These are phyloP conservation scores for Cynanchum wilfordii DNA, from an alignment of 257 asterid genomes.

Conservation along the genomic window DNA sequence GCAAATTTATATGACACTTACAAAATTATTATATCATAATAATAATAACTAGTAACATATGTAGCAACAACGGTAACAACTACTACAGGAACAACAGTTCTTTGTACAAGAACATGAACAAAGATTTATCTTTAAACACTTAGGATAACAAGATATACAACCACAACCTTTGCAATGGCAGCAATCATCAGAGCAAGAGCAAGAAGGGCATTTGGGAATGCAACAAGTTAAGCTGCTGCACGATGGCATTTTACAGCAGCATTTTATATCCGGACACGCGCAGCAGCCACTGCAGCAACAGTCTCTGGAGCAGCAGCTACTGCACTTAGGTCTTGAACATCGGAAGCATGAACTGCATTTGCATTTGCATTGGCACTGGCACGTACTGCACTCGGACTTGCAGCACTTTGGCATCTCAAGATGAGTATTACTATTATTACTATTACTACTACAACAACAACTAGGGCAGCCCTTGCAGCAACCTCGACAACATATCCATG, in stretches of 20 bases:
- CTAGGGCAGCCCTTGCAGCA: conserved; percentile 37
- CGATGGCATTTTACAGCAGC: conserved; percentile 36
- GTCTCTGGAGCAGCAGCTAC: conserved; percentile 3
- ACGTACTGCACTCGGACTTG: background rate
- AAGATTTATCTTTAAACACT: conserved; percentile 38
- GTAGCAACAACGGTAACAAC: conserved; percentile 46
- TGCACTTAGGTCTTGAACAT: conserved; percentile 44
- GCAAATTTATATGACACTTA: background rate
- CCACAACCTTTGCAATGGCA: conserved; percentile 25
- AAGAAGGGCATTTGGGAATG: conserved; percentile 13
- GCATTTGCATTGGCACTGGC: too few species aligned
- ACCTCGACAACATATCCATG: conserved; percentile 48
- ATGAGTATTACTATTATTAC: background rate
- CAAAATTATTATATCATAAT: background rate
- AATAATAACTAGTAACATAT: conserved; percentile 37
- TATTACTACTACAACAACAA: background rate
- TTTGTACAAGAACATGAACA: conserved; percentile 55
- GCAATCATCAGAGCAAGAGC: conserved; percentile 23
- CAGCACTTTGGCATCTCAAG: conserved; percentile 33
- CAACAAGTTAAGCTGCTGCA: conserved; percentile 40
- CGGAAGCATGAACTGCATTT: conserved; percentile 16
- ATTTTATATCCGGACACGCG: background rate
- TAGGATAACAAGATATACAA: conserved; percentile 28
- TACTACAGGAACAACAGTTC: conserved; percentile 25
- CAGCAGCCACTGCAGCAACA: conserved; percentile 5